phyloP scores from a whole-genome alignment of 2,329 filamentous ascomycete species.

The Penicillium sp. region DNA sequence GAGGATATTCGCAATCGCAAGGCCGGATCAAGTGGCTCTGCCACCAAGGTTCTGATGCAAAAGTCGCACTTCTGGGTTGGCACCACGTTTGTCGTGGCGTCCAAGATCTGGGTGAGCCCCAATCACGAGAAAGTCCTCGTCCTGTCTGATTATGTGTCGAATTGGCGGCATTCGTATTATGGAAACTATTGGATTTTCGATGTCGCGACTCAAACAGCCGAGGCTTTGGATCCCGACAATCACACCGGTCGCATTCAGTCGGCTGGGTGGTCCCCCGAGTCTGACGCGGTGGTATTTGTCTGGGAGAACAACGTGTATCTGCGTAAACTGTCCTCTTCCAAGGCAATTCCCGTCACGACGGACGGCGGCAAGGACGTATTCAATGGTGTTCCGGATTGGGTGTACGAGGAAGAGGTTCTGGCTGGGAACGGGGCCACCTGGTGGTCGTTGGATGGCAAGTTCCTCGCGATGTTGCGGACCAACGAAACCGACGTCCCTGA shows the following conservation, averaged over 20 bases:
- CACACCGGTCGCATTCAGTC: slow-evolving; percentile 72
- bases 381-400: slow-evolving; percentile 97
- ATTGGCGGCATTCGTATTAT: slow-evolving; percentile 89
- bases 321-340: slow-evolving; percentile 63
- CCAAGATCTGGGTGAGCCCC: slow-evolving; percentile 71
- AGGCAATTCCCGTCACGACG: slow-evolving; percentile 72
- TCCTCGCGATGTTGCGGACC: slow-evolving; percentile 86
- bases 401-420: slow-evolving; percentile 89
- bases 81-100: slow-evolving; percentile 58
- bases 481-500: slow-evolving; percentile 91
- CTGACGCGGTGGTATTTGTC: slow-evolving; percentile 86
- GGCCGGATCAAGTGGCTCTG: slow-evolving; percentile 46
- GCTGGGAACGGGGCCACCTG: slow-evolving; percentile 79
- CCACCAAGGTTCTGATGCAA: slow-evolving; percentile 75
- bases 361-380: slow-evolving; percentile 89
- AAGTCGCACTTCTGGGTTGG: slow-evolving; percentile 62
- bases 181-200: slow-evolving; percentile 91
- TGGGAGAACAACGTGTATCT: slow-evolving; percentile 88
- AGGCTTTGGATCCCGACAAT: slow-evolving; percentile 74
- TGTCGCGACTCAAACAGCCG: slow-evolving; percentile 73
- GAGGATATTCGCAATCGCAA: slow-evolving; percentile 74
- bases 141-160: slow-evolving; percentile 69
- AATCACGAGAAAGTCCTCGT: slow-evolving; percentile 85
- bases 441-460: slow-evolving; percentile 92
- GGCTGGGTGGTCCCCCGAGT: slow-evolving; percentile 84